These are phyloP conservation scores for Pichia sp. DNA, from an alignment of 1,139 yeast genomes.

Conservation along the genomic window DNA sequence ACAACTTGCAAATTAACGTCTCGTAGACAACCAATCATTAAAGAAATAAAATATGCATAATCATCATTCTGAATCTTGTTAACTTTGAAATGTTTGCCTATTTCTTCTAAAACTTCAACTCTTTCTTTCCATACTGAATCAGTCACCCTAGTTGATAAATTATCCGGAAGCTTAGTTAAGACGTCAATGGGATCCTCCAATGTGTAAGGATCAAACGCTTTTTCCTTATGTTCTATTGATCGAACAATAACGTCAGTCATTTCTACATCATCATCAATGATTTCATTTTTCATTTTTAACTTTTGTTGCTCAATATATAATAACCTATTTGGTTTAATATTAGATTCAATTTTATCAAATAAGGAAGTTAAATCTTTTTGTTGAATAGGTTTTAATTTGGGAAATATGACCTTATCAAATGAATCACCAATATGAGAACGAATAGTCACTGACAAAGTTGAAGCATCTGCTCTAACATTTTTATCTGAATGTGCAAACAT, in stretches of 20 bases:
- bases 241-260: constrained; percentile 24
- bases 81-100: constrained; percentile 43
- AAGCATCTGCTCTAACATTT: constrained; percentile 77
- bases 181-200: constrained; percentile 56
- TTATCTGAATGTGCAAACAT: constrained; percentile 83
- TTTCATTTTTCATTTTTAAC: constrained; percentile 11
- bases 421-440: constrained; percentile 73
- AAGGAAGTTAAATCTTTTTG: constrained; percentile 74
- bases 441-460: constrained; percentile 61
- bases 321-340: constrained; percentile 51
- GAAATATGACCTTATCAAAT: constrained; percentile 53
- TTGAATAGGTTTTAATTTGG: constrained; percentile 83
- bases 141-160: constrained; percentile 47
- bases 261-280: constrained; percentile 19
- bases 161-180: constrained; percentile 56
- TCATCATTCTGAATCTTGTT: constrained; percentile 55
- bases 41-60: constrained; percentile 52
- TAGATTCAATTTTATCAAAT: constrained; percentile 46
- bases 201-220: constrained; percentile 45
- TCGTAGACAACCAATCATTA: constrained; percentile 67
- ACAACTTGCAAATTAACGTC: constrained; percentile 93
- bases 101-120: constrained; percentile 75
- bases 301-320: constrained; percentile 18
- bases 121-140: constrained; percentile 89
- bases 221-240: not conserved